Percentiles rank a stretch among this genome's conserved stretches.
These are phyloP conservation scores for Xylariaceae sp. DNA, from an alignment of 2,329 filamentous ascomycete species.

Conservation along the genomic window DNA sequence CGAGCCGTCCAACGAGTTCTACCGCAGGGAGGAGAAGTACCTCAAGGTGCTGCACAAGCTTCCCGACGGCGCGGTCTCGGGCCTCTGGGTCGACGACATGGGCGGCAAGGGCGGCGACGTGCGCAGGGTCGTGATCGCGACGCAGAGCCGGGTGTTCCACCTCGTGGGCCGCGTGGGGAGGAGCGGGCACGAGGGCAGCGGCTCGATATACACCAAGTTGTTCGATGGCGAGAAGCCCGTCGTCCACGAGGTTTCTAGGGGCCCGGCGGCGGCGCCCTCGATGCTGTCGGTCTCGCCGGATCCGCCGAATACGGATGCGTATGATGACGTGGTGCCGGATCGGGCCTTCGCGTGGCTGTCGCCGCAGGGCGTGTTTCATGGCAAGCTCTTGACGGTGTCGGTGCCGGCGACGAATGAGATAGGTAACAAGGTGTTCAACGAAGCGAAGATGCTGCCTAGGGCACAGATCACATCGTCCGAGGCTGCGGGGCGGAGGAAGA, in stretches of 20 bases:
- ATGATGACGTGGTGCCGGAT: slow-evolving; percentile 58
- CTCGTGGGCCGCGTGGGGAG: slow-evolving; percentile 73
- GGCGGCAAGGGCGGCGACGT: slow-evolving; percentile 62
- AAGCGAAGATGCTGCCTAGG: slow-evolving; percentile 72
- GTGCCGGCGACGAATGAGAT: slow-evolving; percentile 58
- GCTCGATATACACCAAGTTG: slow-evolving; percentile 79
- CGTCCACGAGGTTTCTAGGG: slow-evolving; percentile 65
- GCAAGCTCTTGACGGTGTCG: slow-evolving; percentile 67
- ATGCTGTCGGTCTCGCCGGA: slow-evolving; percentile 75
- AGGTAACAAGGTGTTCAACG: slow-evolving; percentile 70
- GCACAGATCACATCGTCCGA: slow-evolving; percentile 69
- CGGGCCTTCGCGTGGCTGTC: slow-evolving; percentile 87
- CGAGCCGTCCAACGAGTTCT: slow-evolving; percentile 91
- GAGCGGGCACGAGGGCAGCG: slow-evolving; percentile 70
- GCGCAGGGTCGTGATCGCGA: slow-evolving; percentile 75
- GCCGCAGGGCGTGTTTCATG: slow-evolving; percentile 81
- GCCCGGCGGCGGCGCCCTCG: slow-evolving; percentile 57
- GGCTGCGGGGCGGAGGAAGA: slow-evolving; percentile 58
- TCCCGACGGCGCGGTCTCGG: slow-evolving; percentile 77
- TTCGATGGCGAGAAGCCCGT: slow-evolving; percentile 84
- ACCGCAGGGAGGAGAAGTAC: slow-evolving; percentile 91
- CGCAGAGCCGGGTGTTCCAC: slow-evolving; percentile 73
- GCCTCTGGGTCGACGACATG: slow-evolving; percentile 77
- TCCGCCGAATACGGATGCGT: slow-evolving; percentile 46
- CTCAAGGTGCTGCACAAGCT: slow-evolving; percentile 78